Conservation (phyloP, 257 asterid species). For the Marsdenia floribunda region DNA sequence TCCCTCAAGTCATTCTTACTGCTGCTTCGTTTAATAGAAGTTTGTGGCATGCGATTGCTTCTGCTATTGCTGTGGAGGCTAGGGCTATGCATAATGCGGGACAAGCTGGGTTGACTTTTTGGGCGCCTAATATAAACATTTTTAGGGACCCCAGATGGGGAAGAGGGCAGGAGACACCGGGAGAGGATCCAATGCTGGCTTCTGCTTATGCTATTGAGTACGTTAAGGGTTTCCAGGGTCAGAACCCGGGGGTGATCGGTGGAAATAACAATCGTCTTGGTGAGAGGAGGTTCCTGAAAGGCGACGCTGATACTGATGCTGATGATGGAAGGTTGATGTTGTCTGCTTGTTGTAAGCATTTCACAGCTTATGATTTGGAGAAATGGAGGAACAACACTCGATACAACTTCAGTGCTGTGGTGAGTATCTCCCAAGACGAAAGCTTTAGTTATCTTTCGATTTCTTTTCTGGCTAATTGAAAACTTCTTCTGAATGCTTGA, state of each 20-base stretch:
- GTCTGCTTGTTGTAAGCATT: slow-evolving; percentile 98
- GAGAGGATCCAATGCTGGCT: slow-evolving; percentile 84
- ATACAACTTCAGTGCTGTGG: slow-evolving; percentile 81
- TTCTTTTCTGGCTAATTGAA: too few species aligned
- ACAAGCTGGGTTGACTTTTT: slow-evolving; percentile 83
- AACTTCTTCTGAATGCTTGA: too few species aligned
- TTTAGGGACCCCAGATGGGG: slow-evolving; percentile 99
- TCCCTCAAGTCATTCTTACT: slow-evolving; percentile 81
- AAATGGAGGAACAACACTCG: slow-evolving; percentile 68
- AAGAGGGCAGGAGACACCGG: slow-evolving; percentile 95
- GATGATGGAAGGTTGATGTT: slow-evolving; percentile 40
- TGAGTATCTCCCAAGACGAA: slow-evolving; percentile 18
- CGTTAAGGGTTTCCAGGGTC: slow-evolving; percentile 62
- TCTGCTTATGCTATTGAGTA: slow-evolving; percentile 67
- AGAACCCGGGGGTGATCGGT: slow-evolving; percentile 8
- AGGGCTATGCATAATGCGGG: slow-evolving; percentile 69
- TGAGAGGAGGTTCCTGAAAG: slow-evolving; percentile 33
- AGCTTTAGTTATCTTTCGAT: background rate
- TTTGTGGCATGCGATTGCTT: slow-evolving; percentile 57
- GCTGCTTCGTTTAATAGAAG: slow-evolving; percentile 74
- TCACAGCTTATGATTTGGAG: slow-evolving; percentile 86
- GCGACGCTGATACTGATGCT: slow-evolving; percentile 21
- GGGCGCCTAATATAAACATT: slow-evolving; percentile 90
- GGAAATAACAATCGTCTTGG: slow-evolving; percentile 6
- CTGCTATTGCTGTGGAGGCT: slow-evolving; percentile 70